Base-by-base conservation (phyloP, 352 stramenopile genomes). In the Phytophthora pluvialis region DNA sequence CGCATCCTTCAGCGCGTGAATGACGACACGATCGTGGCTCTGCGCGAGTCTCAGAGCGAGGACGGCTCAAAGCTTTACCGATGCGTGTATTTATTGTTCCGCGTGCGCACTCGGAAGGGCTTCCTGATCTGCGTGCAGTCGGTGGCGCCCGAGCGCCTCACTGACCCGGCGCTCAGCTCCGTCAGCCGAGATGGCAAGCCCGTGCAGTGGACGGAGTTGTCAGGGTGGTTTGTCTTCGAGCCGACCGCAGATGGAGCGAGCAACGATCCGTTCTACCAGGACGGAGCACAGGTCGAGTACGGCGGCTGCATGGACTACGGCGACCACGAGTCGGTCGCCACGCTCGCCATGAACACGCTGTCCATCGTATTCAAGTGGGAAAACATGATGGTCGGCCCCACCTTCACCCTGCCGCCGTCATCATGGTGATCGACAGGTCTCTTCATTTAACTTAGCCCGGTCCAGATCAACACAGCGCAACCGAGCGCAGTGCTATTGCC, bases 171-270 rank as follows among this genome's bases (percentile, higher is more conserved):
- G 3, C 35, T 67, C 5, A 67, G 55, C 57, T 58, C 33, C 42
- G 13, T 70, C 47, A 80, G 65, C 12, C 69, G 68, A 33, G 74
- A 84, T 7, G 81, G 76, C 29, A 69, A 56, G n/a, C 58, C 71
- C 11, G 78, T 92, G 44, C 72, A 86, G 39, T 92, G 83, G 83
- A 81, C 86, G n/a, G 72, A 90, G 29, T 56, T 88, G 10, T 84
- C 72, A 33, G 77, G 81, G 13, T 92, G 83, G 83, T 92, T 92
- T 39, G 33, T 87, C 4, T 89, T 92, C 45, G 78, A 90, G 33
- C 80, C 75, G 29, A 70, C 73, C 1, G 18, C 21, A 12, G 46
- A 72, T 38, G 54, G 31, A 21, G 36, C 49, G 4, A 49, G 5
- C 25, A n/a, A 49, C 8, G 16, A 39, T 7, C 8, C 39, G 38